These are phyloP conservation scores for Sugiyamaella pinicola DNA, from an alignment of 1,139 yeast genomes.

Conservation along the genomic window DNA sequence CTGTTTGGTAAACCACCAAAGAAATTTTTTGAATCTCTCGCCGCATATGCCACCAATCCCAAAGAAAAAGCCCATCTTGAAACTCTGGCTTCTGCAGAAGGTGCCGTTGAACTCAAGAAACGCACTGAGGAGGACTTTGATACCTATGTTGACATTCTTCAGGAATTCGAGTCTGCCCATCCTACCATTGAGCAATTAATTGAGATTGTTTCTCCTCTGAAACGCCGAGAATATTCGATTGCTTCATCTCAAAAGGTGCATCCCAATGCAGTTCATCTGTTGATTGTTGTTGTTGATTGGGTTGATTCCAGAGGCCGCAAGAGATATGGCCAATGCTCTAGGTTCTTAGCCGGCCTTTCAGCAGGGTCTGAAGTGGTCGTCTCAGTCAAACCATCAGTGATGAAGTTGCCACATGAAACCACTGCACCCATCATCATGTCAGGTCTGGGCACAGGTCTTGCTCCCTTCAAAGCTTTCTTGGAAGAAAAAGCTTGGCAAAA, in stretches of 20 bases:
- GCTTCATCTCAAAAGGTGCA: conserved; percentile 95
- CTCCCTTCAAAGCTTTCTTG: conserved; percentile 96
- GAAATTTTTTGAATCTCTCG: conserved; percentile 84
- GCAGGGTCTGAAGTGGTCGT: conserved; percentile 90
- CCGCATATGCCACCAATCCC: conserved; percentile 70
- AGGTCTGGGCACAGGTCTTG: conserved; percentile 97
- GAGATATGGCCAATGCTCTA: conserved; percentile 94
- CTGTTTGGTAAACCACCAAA: conserved; percentile 95
- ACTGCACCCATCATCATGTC: conserved; percentile 94
- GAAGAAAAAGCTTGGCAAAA: conserved; percentile 96
- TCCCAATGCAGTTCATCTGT: conserved; percentile 85
- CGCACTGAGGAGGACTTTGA: conserved; percentile 83
- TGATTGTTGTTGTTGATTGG: conserved; percentile 98
- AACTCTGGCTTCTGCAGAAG: conserved; percentile 71
- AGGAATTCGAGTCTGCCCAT: conserved; percentile 78
- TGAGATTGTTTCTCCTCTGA: conserved; percentile 76
- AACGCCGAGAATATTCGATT: conserved; percentile 98
- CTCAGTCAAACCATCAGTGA: conserved; percentile 93
- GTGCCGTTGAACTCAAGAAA: conserved; percentile 82
- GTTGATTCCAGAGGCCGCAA: conserved; percentile 80
- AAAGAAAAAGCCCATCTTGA: conserved; percentile 64
- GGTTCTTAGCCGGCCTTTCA: conserved; percentile 74
- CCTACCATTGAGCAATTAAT: conserved; percentile 76
- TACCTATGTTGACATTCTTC: conserved; percentile 80
- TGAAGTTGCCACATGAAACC: conserved; percentile 89